Evolutionary conservation across 805 yeast genomes (phyloP), one percentile per base, ranked within the genome.

Genomic region (Spathaspora girioi): DNA sequence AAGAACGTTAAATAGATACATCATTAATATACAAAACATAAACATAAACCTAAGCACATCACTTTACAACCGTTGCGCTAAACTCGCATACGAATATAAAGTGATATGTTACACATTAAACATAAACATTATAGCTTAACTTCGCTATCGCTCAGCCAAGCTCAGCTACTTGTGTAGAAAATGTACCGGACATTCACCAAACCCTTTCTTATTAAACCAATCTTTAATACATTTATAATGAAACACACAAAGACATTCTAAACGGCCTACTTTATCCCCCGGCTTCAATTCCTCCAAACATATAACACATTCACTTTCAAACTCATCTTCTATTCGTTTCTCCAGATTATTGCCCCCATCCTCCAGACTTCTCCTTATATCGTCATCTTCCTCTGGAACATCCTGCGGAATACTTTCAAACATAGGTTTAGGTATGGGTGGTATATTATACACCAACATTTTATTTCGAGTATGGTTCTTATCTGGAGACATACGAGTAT

Each of bases 171-270:
- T 62, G 57, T 71, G 77, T 26, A 71, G 51, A 50, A 69, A 70
- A 66, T 89, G 97, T 18, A 90, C 89, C 2, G 97, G 97, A 65
- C 97, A 90, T 56, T 85, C 89, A 14, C 94, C 89, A 10, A 79
- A 84, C 0, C 96, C 94, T 65, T 88, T 91, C 67, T 84, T 81
- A 52, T 83, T 79, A 60, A 93, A 89, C 99, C 99, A 94, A 51
- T 83, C 84, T 65, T 87, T 84, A 56, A 94, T 94, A 68, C 99
- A 94, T 56, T 80, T 74, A 64, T 91, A 91, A 62, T 94, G 99
- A 67, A 90, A 94, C 35, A 92, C 89, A 64, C 99, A 94, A 12
- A 94, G 75, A 65, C 99, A 94, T 66, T 93, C 98, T 52, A 94
- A 69, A 42, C 99, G 73, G 0, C 96, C 98, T 15, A 94, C 93